Conservation (phyloP, 2,329 filamentous ascomycete species). For the Exophiala oligosperma region DNA sequence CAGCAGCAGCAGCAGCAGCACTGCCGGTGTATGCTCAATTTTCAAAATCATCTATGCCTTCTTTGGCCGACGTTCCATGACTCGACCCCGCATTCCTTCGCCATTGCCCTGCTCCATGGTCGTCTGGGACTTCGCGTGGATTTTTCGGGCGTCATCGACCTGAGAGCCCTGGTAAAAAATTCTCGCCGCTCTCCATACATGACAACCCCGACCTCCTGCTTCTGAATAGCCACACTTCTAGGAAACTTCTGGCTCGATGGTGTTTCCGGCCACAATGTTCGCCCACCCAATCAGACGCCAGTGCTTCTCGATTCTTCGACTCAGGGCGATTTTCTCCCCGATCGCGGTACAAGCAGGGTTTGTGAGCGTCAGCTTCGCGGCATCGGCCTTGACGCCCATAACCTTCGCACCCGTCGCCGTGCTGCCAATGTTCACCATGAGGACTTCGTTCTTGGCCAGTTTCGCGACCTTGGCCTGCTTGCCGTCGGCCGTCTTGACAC, state of each 20-base stretch:
- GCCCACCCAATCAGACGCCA: constrained; percentile 95
- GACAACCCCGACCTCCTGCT: too few species aligned
- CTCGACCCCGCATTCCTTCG: too few species aligned
- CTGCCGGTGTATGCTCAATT: too few species aligned
- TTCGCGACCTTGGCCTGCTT: constrained; percentile 99
- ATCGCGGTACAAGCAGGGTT: constrained; percentile 95
- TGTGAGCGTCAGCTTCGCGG: constrained; percentile 89
- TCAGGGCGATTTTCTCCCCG: constrained; percentile 96
- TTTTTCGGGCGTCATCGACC: too few species aligned
- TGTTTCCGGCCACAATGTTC: constrained; percentile 65
- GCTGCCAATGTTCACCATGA: constrained; percentile 99
- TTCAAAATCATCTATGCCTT: too few species aligned
- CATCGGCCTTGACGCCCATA: constrained; percentile 94
- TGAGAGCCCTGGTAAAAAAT: too few species aligned
- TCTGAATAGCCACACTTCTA: not conserved
- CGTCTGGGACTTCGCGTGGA: too few species aligned
- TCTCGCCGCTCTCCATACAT: too few species aligned
- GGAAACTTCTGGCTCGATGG: constrained; percentile 42
- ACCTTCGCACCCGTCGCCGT: constrained; percentile 98
- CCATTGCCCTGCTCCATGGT: too few species aligned
- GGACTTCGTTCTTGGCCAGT: constrained; percentile 95
- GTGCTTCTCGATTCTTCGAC: constrained; percentile 97
- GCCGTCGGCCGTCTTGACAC: constrained; percentile 96
- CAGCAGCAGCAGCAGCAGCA: too few species aligned
- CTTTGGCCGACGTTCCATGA: too few species aligned